Base-by-base conservation (phyloP, 169 alveolate genomes). In the Plasmodium gaboni region DNA sequence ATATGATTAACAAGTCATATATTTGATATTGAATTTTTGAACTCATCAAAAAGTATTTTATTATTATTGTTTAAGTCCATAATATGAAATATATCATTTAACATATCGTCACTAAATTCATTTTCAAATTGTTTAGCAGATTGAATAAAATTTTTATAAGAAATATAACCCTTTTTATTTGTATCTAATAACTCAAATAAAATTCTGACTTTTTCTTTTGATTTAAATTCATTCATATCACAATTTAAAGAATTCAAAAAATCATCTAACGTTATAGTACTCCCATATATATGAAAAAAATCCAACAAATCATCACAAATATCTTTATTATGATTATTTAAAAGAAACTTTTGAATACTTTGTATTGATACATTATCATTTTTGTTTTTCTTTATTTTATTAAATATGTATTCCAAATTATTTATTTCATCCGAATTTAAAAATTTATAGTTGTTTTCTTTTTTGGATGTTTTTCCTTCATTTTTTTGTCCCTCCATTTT, bases 91-190 rank as follows among this genome's bases (percentile, higher is more conserved):
- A 83, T 83, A 26, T 72, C 15, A 42, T 44, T 67, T 12, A 83
- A 48, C 5, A 71, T 67, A 13, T 83, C 85, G 48, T 83, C 91
- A 15, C 38, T 19, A 60, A 83, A 83, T 28, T 83, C 91, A 19
- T 83, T 68, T 17, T 83, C 91, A 57, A 83, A 83, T 42, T 83
- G 85, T 17, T 83, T 83, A 17, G 91, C 91, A 53, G 91, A 67
- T 4, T 83, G 72, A 1, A 83, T 55, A 28, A 83, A 83, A 38
- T 48, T 24, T 50, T 60, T 83, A 42, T 9, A 55, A 17, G 91
- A 28, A 68, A 83, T 63, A 60, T 44, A 83, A 5, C 91, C 91
- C 50, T 61, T 68, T 19, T 68, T 68, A 61, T 71, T 68, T 17
- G 72, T 22, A 17, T 83, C 91, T 15, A 83, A 17, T 12, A 83